A percentile compares a stretch with the other conserved stretches of the same genome.
Evolutionary conservation across 164 flowering plant species (phyloP).

Genomic region (Brasenia schreberi): DNA sequence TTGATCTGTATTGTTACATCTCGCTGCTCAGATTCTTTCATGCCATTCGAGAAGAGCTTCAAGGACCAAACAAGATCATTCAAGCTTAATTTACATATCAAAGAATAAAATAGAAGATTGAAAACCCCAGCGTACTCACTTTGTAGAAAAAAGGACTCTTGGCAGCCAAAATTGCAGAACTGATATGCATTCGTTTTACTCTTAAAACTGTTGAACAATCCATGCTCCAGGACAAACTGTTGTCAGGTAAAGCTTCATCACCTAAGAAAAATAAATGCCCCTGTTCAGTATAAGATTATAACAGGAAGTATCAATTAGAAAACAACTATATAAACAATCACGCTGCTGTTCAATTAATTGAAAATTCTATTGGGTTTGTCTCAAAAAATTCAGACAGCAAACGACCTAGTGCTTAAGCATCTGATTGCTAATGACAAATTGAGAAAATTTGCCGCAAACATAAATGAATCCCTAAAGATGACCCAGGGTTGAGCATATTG

Average conservation of each 20-base stretch:
- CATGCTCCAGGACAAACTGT: constrained; percentile 64
- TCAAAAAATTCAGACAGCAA: no score
- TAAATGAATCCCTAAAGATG: no score
- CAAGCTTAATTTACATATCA: neutral
- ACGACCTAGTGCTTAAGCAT: no score
- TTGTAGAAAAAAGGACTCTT: constrained; percentile 98
- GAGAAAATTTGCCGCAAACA: no score
- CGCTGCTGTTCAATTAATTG: no score
- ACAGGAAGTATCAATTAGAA: no score
- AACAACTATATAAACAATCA: no score
- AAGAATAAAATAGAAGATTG: neutral
- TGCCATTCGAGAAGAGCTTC: constrained; percentile 98
- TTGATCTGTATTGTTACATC: constrained; percentile 75
- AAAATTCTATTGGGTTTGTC: no score
- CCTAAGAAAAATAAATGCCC: neutral
- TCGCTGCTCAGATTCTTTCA: constrained; percentile 92
- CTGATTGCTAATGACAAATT: no score
- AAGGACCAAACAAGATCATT: constrained; percentile 1
- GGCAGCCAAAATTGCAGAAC: constrained; percentile 96
- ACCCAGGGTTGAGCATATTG: no score
- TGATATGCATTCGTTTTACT: constrained; percentile 74
- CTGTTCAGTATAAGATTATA: no score
- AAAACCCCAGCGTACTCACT: constrained; percentile 20
- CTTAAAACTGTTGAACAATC: constrained; percentile 60
- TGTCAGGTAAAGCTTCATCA: constrained; percentile 17